Percentiles rank a stretch among this genome's conserved stretches.
Conservation (phyloP, 2,329 filamentous ascomycete species). For the Mollisiaceae sp. region DNA sequence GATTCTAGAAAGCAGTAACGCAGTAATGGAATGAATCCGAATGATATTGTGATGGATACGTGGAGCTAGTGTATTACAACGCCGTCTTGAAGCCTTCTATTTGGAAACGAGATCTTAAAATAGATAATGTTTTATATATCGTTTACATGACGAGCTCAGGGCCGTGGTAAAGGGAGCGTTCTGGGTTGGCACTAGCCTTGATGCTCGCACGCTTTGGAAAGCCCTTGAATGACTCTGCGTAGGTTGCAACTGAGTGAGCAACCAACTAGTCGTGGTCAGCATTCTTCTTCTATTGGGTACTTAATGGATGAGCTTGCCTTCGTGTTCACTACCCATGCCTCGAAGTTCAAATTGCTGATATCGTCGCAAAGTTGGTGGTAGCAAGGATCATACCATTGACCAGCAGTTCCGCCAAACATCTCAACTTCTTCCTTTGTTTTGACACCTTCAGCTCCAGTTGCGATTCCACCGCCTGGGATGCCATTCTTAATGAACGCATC, state of each 20-base stretch:
- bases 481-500: conserved; percentile 75
- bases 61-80: conserved; percentile 2
- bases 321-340: conserved; percentile 65
- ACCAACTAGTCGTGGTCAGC: conserved; percentile 55
- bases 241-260: conserved; percentile 75
- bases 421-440: conserved; percentile 71
- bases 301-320: conserved; percentile 50
- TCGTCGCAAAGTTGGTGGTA: conserved; percentile 69
- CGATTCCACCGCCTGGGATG: conserved; percentile 77
- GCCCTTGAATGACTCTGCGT: conserved; percentile 66
- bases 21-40: background rate
- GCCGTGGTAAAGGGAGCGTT: conserved; percentile 53
- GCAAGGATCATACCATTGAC: conserved; percentile 62
- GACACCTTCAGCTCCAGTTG: conserved; percentile 77
- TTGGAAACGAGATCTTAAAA: background rate
- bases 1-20: background rate
- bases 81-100: background rate
- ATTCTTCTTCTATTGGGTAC: conserved; percentile 29
- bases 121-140: background rate
- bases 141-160: conserved; percentile 52
- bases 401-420: conserved; percentile 74
- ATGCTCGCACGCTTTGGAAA: conserved; percentile 61
- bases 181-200: conserved; percentile 40
- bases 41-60: background rate
- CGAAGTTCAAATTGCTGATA: conserved; percentile 60